These are phyloP conservation scores for Dichomitus squalens DNA, from an alignment of 1,284 basidiomycete species.

Conservation along the genomic window DNA sequence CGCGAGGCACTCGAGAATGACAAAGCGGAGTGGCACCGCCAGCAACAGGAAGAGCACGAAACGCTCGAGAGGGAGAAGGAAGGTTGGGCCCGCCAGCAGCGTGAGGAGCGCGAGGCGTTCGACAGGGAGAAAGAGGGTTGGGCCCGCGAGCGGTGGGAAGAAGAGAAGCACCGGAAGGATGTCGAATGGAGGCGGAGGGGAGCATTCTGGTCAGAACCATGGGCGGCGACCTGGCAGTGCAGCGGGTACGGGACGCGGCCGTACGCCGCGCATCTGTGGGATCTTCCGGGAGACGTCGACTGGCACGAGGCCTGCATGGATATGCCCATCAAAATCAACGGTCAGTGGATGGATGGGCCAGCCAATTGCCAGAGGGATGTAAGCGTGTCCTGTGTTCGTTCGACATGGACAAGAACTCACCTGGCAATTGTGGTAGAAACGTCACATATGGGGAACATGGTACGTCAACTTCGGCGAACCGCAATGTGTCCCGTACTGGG, in stretches of 20 bases:
- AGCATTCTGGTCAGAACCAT: constrained; percentile 18
- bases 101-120: not conserved
- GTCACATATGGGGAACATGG: constrained; percentile 24
- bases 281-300: constrained; percentile 10
- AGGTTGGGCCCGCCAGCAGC: not conserved
- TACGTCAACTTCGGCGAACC: constrained; percentile 23
- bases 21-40: not conserved
- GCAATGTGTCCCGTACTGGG: constrained; percentile 24
- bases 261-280: constrained; percentile 13
- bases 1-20: not conserved
- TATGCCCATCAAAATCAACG: constrained; percentile 18
- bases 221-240: constrained; percentile 7
- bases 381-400: not conserved
- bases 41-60: not conserved
- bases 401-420: not conserved
- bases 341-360: constrained; percentile 6
- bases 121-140: not conserved
- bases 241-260: constrained; percentile 17
- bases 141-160: constrained; percentile 1
- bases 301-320: constrained; percentile 20
- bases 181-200: constrained; percentile 14
- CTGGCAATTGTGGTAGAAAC: not conserved
- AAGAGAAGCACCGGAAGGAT: constrained; percentile 14
- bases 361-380: constrained; percentile 15
- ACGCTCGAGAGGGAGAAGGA: not conserved